Base-by-base conservation (phyloP, 2,329 filamentous ascomycete genomes). In the Hypoxylon sp. region DNA sequence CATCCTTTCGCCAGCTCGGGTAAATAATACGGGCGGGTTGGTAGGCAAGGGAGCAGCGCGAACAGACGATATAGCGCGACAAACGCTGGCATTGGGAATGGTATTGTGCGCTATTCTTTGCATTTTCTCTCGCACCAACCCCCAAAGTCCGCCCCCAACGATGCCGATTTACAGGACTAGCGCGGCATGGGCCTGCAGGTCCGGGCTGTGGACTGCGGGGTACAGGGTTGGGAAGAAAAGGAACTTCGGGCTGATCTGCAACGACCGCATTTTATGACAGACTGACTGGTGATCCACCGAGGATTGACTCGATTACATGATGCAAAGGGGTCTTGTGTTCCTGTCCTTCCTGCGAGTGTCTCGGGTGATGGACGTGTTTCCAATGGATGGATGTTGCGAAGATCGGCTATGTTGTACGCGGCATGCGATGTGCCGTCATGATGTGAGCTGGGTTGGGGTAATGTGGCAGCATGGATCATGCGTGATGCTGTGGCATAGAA, bases 391-490 rank as follows among this genome's bases (percentile, higher is more conserved):
- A 41, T 46, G 49, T 46, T 30, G 66, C 50, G 57, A 68, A 30
- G 58, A 66, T 63, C 63, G 63, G 60, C 41, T 49, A 65, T 21
- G 68, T 69, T 52, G 53, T 58, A 71, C 58, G 57, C 63, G 21
- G 45, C 51, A 71, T 70, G 68, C 68, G 66, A 69, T 61, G 58
- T 69, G 66, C 66, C 63, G 66, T 69, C 66, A 71, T 67, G 62
- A 64, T 65, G 60, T 63, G 55, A 66, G 62, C 68, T 71, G 68
- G 68, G 68, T 71, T 69, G 68, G 68, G 68, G 68, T 68, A 71
- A 71, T 70, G 68, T 65, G 63, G 65, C 60, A 70, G 63, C 65
- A 59, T 63, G 56, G 59, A 67, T 69, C 65, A 70, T 70, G 68
- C 65, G 65, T 65, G 68, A 65, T 68, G 68, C 62, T 70, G 65